Evolutionary conservation across 129 eudicot genomes (phyloP).

Genomic region (Flaveria trinervia): DNA sequence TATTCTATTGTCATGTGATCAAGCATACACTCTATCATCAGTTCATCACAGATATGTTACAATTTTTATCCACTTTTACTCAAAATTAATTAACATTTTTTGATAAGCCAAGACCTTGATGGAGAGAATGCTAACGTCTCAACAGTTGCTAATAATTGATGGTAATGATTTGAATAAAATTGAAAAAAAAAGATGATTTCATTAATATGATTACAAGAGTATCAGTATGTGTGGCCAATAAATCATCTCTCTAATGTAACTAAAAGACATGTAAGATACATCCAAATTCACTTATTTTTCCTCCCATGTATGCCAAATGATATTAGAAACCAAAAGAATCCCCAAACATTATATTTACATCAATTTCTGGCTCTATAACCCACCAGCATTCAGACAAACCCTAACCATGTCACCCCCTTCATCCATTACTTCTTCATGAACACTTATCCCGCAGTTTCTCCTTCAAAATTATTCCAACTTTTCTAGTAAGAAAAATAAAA

Average conservation of each 20-base stretch:
- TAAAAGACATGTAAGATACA: neutral
- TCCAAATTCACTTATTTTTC: neutral
- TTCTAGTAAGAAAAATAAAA: neutral
- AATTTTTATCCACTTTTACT: neutral
- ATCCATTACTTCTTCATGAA: neutral
- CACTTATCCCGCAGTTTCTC: neutral
- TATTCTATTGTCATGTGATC: neutral
- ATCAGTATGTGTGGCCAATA: neutral
- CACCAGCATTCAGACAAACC: neutral
- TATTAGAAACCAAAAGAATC: neutral
- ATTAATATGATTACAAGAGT: slow-evolving; percentile 6
- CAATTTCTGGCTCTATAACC: neutral
- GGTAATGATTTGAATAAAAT: neutral
- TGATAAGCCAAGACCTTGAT: slow-evolving; percentile 7
- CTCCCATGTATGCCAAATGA: neutral
- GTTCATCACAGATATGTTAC: neutral
- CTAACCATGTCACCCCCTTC: neutral
- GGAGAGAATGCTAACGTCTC: neutral
- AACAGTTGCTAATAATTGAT: neutral
- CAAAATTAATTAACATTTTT: neutral
- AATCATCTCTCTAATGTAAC: neutral
- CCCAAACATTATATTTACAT: neutral
- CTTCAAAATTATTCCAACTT: neutral
- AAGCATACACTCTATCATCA: neutral
- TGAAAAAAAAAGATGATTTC: neutral